A percentile compares a stretch with the other conserved stretches of the same genome.
Evolutionary conservation across 2,329 filamentous ascomycete genomes (phyloP).

Genomic region (Microdochium nivale): DNA sequence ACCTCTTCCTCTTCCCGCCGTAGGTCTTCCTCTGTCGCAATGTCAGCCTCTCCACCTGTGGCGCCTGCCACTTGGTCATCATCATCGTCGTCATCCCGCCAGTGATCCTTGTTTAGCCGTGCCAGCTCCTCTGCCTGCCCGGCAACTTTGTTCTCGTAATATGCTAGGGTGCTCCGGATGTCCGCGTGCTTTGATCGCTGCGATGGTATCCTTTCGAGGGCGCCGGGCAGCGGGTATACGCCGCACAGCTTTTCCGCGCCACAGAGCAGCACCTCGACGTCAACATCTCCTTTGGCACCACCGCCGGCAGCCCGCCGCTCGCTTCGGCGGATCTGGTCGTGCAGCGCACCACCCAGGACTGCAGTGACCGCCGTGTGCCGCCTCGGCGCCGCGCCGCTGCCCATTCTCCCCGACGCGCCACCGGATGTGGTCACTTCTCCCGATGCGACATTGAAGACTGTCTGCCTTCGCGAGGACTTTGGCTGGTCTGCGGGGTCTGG

Average conservation of each 20-base stretch:
- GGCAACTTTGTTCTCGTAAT: constrained; percentile 73
- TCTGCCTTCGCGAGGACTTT: constrained; percentile 41
- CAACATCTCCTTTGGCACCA: constrained; percentile 59
- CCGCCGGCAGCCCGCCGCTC: constrained; percentile 36
- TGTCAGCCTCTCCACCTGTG: constrained; percentile 20
- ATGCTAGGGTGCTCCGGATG: constrained; percentile 63
- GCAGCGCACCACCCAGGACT: constrained; percentile 79
- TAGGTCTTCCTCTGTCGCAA: constrained; percentile 61
- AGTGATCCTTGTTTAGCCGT: constrained; percentile 59
- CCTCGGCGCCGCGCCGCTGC: constrained; percentile 40
- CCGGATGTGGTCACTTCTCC: constrained; percentile 52
- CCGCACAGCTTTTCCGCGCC: constrained; percentile 85
- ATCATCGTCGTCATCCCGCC: constrained; percentile 44
- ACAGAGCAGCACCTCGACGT: constrained; percentile 75
- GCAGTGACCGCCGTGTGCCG: constrained; percentile 81
- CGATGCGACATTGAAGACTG: constrained; percentile 56
- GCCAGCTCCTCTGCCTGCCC: constrained; percentile 68
- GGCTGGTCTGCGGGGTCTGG: constrained; percentile 34
- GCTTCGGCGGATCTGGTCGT: constrained; percentile 63
- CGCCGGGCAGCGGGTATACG: constrained; percentile 79
- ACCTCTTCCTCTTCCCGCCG: constrained; percentile 60
- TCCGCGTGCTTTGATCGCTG: constrained; percentile 65
- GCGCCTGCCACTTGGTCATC: constrained; percentile 40
- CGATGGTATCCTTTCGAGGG: constrained; percentile 63
- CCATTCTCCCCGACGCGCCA: constrained; percentile 31